Base-by-base conservation (phyloP, 2,329 filamentous ascomycete genomes). In the Calonectria pseudoreteaudii region DNA sequence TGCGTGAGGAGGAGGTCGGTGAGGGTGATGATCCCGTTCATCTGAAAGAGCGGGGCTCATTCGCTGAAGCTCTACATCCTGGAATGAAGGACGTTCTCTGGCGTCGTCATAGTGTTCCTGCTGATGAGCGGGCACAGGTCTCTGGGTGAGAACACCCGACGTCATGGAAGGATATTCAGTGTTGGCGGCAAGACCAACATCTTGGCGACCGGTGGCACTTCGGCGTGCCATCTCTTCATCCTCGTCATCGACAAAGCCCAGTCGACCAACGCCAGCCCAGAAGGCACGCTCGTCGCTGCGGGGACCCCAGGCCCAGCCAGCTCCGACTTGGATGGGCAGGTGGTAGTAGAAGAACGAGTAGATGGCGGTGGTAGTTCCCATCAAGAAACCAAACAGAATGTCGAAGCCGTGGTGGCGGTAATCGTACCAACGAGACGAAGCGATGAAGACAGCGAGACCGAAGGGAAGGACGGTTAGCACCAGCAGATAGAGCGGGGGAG, bases 351-450 rank as follows among this genome's bases (percentile, higher is more conserved):
- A 89, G 86, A 98, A 98, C 4, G 93, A 90, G 78, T 96, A 92
- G 82, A 93, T 92, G 26, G 94, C 91, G 47, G 91, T 91, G 56
- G 92, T 85, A 18, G 93, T 89, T 11, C 96, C 96, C 75, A 98
- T 93, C 16, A 94, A 77, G 70, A 93, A 94, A n/a, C 96, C 96
- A 75, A 94, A 95, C 3, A 98, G 85, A 77, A 98, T 94, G 77
- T 98, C 96, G 82, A 98, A 96, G n/a, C 93, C 95, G 82, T 96
- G 94, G 84, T 98, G 96, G 49, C 94, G 92, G 86, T 93, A 97
- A 83, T 98, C 93, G 73, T 93, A 95, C 90, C 93, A 98, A 14
- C 96, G 93, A 1, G 95, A 96, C 34, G 93, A 91, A n/a, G 93
- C 90, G 75, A 98, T 94, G 86, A 95, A 98, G 75, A 95, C 90